Conservation (phyloP, 2,329 filamentous ascomycete genomes). For the Penicillium rolfsii region DNA sequence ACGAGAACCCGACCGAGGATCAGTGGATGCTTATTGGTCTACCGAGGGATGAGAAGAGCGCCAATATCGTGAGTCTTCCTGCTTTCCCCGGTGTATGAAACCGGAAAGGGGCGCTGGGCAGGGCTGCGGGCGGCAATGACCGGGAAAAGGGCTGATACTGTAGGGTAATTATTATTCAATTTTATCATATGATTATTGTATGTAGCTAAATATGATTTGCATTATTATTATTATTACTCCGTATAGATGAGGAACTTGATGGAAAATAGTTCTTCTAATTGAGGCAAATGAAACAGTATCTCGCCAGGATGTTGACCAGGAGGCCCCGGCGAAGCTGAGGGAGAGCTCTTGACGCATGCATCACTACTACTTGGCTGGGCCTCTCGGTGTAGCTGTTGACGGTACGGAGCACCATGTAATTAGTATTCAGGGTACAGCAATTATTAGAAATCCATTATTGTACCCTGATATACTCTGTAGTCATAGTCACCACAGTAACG, state of each 20-base stretch:
- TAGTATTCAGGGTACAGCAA: not conserved
- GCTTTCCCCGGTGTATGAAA: slow-evolving; percentile 50
- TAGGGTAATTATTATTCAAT: slow-evolving; percentile 8
- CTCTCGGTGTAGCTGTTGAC: not conserved
- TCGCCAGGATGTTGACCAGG: too few relatives aligned
- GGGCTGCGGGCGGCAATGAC: slow-evolving; percentile 36
- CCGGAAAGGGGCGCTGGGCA: slow-evolving; percentile 41
- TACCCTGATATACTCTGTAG: not conserved
- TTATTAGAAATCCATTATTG: not conserved
- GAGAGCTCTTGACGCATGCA: not conserved
- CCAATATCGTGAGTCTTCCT: slow-evolving; percentile 45
- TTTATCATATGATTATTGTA: not conserved
- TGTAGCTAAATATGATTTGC: too few relatives aligned
- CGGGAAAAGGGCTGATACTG: slow-evolving; percentile 25
- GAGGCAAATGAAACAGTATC: too few relatives aligned
- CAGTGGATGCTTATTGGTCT: slow-evolving; percentile 35
- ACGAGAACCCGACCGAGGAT: slow-evolving; percentile 26
- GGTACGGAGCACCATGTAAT: not conserved
- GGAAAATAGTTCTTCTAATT: not conserved
- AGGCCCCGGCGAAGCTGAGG: not conserved
- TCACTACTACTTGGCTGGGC: not conserved
- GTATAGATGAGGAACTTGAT: not conserved
- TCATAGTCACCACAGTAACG: not conserved
- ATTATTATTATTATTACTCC: too few relatives aligned
- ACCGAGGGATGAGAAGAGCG: slow-evolving; percentile 28